These are phyloP conservation scores for Suillus subaureus DNA, from an alignment of 768 basidiomycete genomes.

Conservation along the genomic window DNA sequence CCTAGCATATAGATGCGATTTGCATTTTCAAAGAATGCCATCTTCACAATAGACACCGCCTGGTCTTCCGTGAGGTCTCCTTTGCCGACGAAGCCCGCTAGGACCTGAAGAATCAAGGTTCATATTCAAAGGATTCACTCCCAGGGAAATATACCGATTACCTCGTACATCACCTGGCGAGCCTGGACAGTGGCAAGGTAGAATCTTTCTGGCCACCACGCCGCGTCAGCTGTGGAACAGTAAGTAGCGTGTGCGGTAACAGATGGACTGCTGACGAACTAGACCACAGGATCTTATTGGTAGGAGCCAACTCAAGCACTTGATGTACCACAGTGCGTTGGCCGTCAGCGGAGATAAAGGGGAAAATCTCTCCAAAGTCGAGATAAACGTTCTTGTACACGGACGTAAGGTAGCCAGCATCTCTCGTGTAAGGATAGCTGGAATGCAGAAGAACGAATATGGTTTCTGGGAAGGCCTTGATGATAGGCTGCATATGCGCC, in stretches of 20 bases:
- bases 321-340: slow-evolving; percentile 62
- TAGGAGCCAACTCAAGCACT: slow-evolving; percentile 71
- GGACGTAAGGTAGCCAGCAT: slow-evolving; percentile 75
- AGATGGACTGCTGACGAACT: slow-evolving; percentile 44
- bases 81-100: slow-evolving; percentile 48
- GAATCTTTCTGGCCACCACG: slow-evolving; percentile 79
- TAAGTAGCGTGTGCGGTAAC: slow-evolving; percentile 6
- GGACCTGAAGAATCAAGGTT: slow-evolving; percentile 46
- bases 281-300: slow-evolving; percentile 82
- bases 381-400: slow-evolving; percentile 75
- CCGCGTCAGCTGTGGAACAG: slow-evolving; percentile 52
- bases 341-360: slow-evolving; percentile 62
- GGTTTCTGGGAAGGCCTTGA: slow-evolving; percentile 61
- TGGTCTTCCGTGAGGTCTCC: slow-evolving; percentile 56
- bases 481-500: slow-evolving; percentile 66
- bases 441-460: slow-evolving; percentile 72
- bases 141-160: slow-evolving; percentile 26
- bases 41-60: slow-evolving; percentile 55
- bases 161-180: slow-evolving; percentile 61
- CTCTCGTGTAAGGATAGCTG: slow-evolving; percentile 77
- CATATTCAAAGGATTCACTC: background rate
- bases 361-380: slow-evolving; percentile 83
- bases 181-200: slow-evolving; percentile 71
- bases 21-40: slow-evolving; percentile 67
- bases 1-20: slow-evolving; percentile 63